These are phyloP conservation scores for Agastache rugosa DNA, from an alignment of 257 asterid species.

Conservation along the genomic window DNA sequence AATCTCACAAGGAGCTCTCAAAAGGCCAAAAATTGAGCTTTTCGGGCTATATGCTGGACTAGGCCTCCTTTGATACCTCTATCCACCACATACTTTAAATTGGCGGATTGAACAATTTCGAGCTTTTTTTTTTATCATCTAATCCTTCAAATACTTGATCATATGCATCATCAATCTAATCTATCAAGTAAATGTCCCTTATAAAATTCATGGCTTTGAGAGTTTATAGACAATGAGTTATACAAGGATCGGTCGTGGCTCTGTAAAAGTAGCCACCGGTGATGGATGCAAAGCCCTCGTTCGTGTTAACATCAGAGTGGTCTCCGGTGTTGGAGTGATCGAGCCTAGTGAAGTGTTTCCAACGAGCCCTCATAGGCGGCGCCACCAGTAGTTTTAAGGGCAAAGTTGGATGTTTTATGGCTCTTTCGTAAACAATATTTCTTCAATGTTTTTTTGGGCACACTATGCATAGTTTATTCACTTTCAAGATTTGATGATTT, in stretches of 20 bases:
- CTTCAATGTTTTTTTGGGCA: too few relatives aligned
- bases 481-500: too few relatives aligned
- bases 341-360: constrained; percentile 59
- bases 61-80: too few relatives aligned
- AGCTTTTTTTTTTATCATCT: background rate
- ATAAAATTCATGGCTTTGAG: background rate
- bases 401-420: background rate
- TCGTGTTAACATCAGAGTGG: constrained; percentile 69
- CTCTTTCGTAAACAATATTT: too few relatives aligned
- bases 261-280: constrained; percentile 86
- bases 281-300: constrained; percentile 82
- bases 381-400: constrained; percentile 75
- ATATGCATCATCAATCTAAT: too few relatives aligned
- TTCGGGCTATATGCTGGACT: too few relatives aligned
- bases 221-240: constrained; percentile 1
- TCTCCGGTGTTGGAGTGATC: constrained; percentile 49
- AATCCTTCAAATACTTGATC: background rate
- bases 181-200: too few relatives aligned
- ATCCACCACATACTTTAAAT: too few relatives aligned
- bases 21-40: too few relatives aligned
- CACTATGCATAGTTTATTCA: too few relatives aligned
- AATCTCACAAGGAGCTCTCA: constrained; percentile 31
- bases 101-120: too few relatives aligned
- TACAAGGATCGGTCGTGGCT: constrained; percentile 76
- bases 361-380: constrained; percentile 63